Conservation (phyloP, 441 rosid species). For the Breynia disticha region DNA sequence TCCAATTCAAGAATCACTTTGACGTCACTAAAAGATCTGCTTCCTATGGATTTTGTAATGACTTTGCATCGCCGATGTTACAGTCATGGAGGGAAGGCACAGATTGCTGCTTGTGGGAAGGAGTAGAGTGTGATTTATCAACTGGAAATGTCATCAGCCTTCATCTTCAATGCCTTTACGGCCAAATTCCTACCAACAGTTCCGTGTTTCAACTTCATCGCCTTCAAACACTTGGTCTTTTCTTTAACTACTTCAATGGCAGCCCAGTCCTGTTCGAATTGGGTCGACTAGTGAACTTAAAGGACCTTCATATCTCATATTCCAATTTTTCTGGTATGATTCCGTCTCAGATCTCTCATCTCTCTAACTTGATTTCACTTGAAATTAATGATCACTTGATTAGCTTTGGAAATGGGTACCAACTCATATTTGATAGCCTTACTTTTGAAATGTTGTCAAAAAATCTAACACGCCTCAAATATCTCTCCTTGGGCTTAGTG, state of each 20-base stretch:
- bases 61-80: slow-evolving; percentile 15
- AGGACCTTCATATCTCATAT: background rate
- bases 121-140: slow-evolving; percentile 20
- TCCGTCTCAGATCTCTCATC: background rate
- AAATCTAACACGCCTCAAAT: background rate
- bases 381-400: background rate
- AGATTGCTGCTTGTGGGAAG: slow-evolving; percentile 32
- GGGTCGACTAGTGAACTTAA: background rate
- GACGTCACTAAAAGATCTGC: background rate
- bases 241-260: background rate
- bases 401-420: too few relatives aligned
- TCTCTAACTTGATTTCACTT: background rate
- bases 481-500: background rate
- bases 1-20: background rate
- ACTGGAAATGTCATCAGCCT: slow-evolving; percentile 22
- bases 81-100: slow-evolving; percentile 20
- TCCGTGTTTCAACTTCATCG: background rate
- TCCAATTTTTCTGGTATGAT: background rate
- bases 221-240: background rate
- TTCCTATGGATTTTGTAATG: background rate
- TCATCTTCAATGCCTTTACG: slow-evolving; percentile 17
- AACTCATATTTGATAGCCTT: background rate
- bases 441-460: background rate
- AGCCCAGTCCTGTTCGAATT: background rate
- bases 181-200: background rate